Percentiles rank a stretch among this genome's conserved stretches.
phyloP scores from a whole-genome alignment of 1,284 basidiomycete species.

The Cystobasidium slooffiae region DNA sequence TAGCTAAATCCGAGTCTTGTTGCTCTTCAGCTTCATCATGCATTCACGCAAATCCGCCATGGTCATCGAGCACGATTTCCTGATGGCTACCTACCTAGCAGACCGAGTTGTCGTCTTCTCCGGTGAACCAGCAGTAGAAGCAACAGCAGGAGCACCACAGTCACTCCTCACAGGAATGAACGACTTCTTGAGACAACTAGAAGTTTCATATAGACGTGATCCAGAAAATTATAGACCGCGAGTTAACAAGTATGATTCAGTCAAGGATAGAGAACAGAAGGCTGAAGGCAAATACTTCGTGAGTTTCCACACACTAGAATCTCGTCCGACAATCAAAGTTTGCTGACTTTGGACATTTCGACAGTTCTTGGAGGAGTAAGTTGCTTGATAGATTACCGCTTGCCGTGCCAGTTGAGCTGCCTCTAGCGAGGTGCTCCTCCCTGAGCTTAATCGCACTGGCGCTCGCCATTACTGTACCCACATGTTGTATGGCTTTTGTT shows the following conservation, averaged over 20 bases:
- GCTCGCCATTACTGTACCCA: background rate
- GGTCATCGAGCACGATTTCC: slow-evolving; percentile 97
- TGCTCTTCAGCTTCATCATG: slow-evolving; percentile 73
- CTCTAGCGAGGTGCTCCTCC: background rate
- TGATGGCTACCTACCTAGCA: slow-evolving; percentile 93
- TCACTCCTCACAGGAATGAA: slow-evolving; percentile 86
- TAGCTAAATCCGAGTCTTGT: background rate
- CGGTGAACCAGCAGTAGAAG: slow-evolving; percentile 61
- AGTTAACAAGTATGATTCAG: slow-evolving; percentile 89
- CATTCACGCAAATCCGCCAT: slow-evolving; percentile 95
- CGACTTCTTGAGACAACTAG: slow-evolving; percentile 85
- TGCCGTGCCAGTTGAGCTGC: background rate
- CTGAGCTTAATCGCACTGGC: background rate
- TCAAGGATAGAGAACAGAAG: slow-evolving; percentile 95
- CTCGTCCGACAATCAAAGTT: background rate
- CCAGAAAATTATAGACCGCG: slow-evolving; percentile 63
- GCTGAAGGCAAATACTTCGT: slow-evolving; percentile 42
- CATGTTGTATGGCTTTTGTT: too few relatives aligned
- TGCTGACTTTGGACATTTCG: background rate
- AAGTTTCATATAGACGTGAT: slow-evolving; percentile 95
- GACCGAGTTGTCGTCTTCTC: slow-evolving; percentile 96
- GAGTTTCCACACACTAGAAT: background rate
- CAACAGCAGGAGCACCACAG: slow-evolving; percentile 66
- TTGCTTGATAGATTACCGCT: background rate
- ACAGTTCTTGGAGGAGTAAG: slow-evolving; percentile 35